Conservation (phyloP, 305 asterid genomes). For the Ilex paraguariensis region DNA sequence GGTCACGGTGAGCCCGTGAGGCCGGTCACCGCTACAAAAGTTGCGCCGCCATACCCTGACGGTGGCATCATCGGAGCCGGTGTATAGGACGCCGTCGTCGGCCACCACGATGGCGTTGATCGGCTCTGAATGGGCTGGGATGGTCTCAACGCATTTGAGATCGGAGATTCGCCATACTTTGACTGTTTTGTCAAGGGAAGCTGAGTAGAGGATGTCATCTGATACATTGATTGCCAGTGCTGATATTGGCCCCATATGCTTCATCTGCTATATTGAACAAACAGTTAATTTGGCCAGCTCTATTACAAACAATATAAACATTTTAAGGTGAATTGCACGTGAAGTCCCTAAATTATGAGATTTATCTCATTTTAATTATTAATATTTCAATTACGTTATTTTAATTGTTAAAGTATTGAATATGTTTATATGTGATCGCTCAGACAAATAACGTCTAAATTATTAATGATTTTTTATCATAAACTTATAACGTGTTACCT, state of each 20-base stretch:
- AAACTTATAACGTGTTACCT: too few species aligned
- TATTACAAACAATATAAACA: too few species aligned
- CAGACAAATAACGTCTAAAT: too few species aligned
- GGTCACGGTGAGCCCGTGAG: constrained; percentile 80
- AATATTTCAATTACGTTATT: too few species aligned
- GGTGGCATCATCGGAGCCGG: constrained; percentile 90
- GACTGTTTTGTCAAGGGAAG: constrained; percentile 72
- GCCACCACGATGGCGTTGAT: constrained; percentile 65
- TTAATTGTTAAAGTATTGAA: too few species aligned
- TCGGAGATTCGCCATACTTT: constrained; percentile 88
- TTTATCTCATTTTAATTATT: too few species aligned
- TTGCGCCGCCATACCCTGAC: constrained; percentile 84
- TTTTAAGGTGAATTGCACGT: too few species aligned
- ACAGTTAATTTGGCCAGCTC: too few species aligned
- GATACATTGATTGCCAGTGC: constrained; percentile 68
- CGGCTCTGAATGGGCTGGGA: constrained; percentile 86
- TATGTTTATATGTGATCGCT: too few species aligned
- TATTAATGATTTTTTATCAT: too few species aligned
- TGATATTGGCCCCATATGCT: constrained; percentile 71
- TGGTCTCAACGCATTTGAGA: constrained; percentile 81
- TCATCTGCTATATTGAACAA: constrained; percentile 35
- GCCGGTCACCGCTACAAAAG: constrained; percentile 68
- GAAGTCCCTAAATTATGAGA: too few species aligned
- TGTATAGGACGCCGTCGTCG: constrained; percentile 83
- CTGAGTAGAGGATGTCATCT: constrained; percentile 74